Evolutionary conservation across 768 basidiomycete species (phyloP), one percentile per base, ranked within the genome.

Genomic region (Pisolithus microcarpus): DNA sequence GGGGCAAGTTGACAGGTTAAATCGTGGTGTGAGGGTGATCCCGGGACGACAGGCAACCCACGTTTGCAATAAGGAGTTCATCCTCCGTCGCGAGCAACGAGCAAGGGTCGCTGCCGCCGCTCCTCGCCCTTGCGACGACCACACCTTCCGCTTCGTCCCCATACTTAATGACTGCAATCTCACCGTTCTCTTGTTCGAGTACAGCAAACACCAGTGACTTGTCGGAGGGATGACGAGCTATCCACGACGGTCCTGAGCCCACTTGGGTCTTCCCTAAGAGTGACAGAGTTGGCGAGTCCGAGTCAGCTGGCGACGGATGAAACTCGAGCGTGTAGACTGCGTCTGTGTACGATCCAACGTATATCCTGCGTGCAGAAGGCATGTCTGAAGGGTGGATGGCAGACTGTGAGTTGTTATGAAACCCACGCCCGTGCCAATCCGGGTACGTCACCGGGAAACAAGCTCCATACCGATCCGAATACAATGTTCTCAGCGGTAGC

Each of bases 231-330:
- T 85, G 77, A 7, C 71, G 67, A 10, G 82, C 76, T 54, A 93
- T 74, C 90, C 90, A 92, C 5, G 87, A 88, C 0, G 89, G 85
- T 58, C 80, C 79, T 56, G 74, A 66, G 24, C 85, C 84, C 34
- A 81, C 78, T 8, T 64, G 61, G 46, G 79, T 58, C 15, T 72
- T 55, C 4, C 79, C 75, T 11, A 69, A 58, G 30, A 78, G 62
- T 10, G 68, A 69, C 50, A 90, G 66, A 21, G 72, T 84, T 65
- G 23, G 82, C 75, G 48, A 69, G 68, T 56, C 86, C 70, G 38
- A 73, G 5, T n/a, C 49, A 7, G 62, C 76, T 66, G 39, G 81
- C 70, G 64, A 78, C 4, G 80, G 71, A 58, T 87, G 78, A 59
- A 92, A 91, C 18, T 66, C 61, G 48, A 90, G 71, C 1, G 84